Percentiles rank a stretch among this genome's conserved stretches.
Evolutionary conservation across 257 asterid species (phyloP).

Genomic region (Rubia yunnanensis): DNA sequence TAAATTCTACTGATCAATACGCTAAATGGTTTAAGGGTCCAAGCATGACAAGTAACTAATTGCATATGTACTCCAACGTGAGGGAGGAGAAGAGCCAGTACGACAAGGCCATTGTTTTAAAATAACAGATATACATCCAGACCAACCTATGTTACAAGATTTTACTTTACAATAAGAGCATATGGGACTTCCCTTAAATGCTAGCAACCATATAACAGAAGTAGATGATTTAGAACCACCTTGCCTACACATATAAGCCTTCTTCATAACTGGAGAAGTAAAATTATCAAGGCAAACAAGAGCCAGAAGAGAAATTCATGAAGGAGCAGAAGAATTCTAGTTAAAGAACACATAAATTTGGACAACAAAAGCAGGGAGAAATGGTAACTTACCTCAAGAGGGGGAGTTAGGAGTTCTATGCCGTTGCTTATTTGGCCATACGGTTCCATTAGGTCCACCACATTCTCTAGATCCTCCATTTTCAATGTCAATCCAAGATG

Average conservation of each 20-base stretch:
- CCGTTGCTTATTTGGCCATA: conserved; percentile 83
- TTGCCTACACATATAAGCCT: background rate
- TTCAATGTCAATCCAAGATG: conserved; percentile 86
- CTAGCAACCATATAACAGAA: background rate
- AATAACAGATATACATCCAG: background rate
- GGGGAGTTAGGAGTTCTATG: conserved; percentile 73
- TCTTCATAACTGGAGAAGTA: background rate
- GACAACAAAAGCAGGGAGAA: background rate
- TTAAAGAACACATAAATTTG: background rate
- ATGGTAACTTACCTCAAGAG: conserved; percentile 57
- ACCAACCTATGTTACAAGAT: background rate
- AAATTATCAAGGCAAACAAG: background rate
- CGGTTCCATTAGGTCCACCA: conserved; percentile 95
- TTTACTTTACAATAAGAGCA: background rate
- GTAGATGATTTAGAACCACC: background rate
- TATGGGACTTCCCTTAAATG: background rate
- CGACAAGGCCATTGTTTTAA: background rate
- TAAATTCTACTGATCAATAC: background rate
- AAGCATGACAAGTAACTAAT: background rate
- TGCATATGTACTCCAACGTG: background rate
- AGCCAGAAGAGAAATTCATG: background rate
- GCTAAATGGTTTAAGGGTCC: background rate
- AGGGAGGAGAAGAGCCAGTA: background rate
- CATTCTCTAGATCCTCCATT: conserved; percentile 77
- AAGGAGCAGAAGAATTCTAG: background rate